Percentiles rank a stretch among this genome's conserved stretches.
Evolutionary conservation across 345 rosid species (phyloP).

Genomic region (Fremontodendron californicum): DNA sequence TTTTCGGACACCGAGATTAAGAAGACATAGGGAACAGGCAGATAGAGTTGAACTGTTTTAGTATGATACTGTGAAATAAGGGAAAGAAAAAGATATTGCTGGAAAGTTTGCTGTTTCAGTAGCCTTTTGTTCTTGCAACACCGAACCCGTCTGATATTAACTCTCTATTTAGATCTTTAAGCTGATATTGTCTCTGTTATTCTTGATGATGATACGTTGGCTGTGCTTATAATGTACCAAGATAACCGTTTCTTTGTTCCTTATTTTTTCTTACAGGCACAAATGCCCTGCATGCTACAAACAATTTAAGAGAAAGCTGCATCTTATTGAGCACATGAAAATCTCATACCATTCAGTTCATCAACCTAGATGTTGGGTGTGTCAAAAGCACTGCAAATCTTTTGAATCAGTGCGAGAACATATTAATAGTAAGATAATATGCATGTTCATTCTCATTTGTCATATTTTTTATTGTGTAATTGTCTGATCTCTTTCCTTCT

Average conservation of each 20-base stretch:
- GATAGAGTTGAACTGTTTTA: background rate
- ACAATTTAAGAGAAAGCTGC: slow-evolving; percentile 63
- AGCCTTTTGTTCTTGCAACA: background rate
- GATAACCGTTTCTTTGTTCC: background rate
- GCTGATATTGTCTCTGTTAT: background rate
- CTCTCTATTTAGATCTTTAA: background rate
- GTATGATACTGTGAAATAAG: background rate
- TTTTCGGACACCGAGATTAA: background rate
- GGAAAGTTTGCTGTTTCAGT: background rate
- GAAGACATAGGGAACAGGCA: background rate
- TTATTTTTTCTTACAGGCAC: slow-evolving; percentile 40
- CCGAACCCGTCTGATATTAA: background rate
- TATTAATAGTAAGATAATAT: slow-evolving; percentile 41
- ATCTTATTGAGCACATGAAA: slow-evolving; percentile 84
- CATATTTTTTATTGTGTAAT: background rate
- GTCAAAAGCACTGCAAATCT: slow-evolving; percentile 69
- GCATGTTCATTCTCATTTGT: background rate
- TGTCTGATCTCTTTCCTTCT: slow-evolving; percentile 2
- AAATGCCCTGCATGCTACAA: slow-evolving; percentile 68
- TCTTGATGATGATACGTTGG: background rate
- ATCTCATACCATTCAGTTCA: slow-evolving; percentile 62
- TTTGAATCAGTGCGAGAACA: slow-evolving; percentile 70
- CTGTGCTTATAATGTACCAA: background rate
- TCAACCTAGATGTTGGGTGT: slow-evolving; percentile 63
- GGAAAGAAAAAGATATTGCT: background rate